These are phyloP conservation scores for Tetrapisispora namnaoensis DNA, from an alignment of 805 yeast species.

Conservation along the genomic window DNA sequence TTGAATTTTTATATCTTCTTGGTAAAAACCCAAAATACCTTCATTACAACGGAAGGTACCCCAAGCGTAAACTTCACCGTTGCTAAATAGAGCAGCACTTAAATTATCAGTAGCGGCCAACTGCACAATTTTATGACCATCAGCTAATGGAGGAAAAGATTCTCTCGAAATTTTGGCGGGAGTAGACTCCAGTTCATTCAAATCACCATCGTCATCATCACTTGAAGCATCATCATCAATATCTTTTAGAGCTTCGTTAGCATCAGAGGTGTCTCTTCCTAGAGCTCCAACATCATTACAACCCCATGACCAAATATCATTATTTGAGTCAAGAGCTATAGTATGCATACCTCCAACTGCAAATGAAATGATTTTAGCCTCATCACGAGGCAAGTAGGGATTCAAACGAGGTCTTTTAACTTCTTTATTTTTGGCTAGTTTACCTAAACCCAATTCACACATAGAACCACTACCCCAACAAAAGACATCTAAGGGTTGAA, in stretches of 20 bases:
- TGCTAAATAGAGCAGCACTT: conserved; percentile 66
- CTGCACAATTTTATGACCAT: conserved; percentile 53
- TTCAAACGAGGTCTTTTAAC: conserved; percentile 94
- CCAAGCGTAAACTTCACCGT: conserved; percentile 93
- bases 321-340: conserved; percentile 65
- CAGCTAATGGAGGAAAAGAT: conserved; percentile 48
- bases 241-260: conserved; percentile 55
- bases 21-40: conserved; percentile 74
- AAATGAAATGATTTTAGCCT: conserved; percentile 67
- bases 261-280: conserved; percentile 73
- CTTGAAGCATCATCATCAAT: conserved; percentile 50
- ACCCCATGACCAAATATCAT: conserved; percentile 97
- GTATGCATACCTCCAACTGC: conserved; percentile 97
- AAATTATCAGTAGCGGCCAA: conserved; percentile 88
- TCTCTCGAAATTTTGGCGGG: conserved; percentile 59
- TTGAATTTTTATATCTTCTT: conserved; percentile 55
- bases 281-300: conserved; percentile 85
- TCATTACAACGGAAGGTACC: conserved; percentile 94
- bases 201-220: conserved; percentile 66
- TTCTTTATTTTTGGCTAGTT: conserved; percentile 80
- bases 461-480: conserved; percentile 96
- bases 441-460: conserved; percentile 98
- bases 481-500: conserved; percentile 57
- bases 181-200: conserved; percentile 82
- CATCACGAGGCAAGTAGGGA: conserved; percentile 55